Evolutionary conservation across 495 filamentous ascomycete genomes (phyloP), one percentile per base, ranked within the genome.

Genomic region (Lasiosphaeris hirsuta): DNA sequence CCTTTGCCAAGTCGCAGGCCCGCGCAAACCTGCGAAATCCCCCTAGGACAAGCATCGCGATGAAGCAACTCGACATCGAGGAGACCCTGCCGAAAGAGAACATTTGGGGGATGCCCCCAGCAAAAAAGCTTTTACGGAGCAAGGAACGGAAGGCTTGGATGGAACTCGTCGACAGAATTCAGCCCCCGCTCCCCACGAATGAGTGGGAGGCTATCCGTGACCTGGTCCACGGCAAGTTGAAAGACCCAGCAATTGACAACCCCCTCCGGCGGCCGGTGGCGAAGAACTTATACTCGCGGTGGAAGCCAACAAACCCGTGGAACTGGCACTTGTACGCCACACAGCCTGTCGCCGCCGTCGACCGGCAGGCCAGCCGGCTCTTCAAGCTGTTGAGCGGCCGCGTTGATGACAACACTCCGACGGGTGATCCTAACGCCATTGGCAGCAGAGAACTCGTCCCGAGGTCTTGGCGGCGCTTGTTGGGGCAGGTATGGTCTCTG

Each of bases 131-230:
- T 2, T 67, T 67, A 37, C 69, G 74, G 41, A 88, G 87, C 51
- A 84, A 87, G 48, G 71, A 81, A 9, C 78, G 72, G 51, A 76
- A 75, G 53, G 85, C 83, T 76, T 92, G 88, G 72, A 76, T 72
- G 0, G 37, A 60, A 0, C 69, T 83, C 40, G 73, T 89, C 15
- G 65, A 74, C 0, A 78, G 76, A 43, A 62, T 90, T 4, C 68
- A 88, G n/a, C 89, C 92, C 7, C 94, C 94, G 1, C 60, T 97
- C 0, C 85, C 88, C 0, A 59, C 74, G 18, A 58, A 73, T 13
- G 90, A 94, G 56, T 89, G 88, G 75, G 70, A 81, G 23, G 63
- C 77, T 35, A 70, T 98, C 9, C 69, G 78, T 10, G 78, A 75
- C 14, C 62, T 96, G 10, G 76, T 84, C 0, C 62, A 71, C 10